Evolutionary conservation across 202 grass and related monocot genomes (phyloP), one percentile per base, ranked within the genome.

Genomic region (Panicum virgatum): DNA sequence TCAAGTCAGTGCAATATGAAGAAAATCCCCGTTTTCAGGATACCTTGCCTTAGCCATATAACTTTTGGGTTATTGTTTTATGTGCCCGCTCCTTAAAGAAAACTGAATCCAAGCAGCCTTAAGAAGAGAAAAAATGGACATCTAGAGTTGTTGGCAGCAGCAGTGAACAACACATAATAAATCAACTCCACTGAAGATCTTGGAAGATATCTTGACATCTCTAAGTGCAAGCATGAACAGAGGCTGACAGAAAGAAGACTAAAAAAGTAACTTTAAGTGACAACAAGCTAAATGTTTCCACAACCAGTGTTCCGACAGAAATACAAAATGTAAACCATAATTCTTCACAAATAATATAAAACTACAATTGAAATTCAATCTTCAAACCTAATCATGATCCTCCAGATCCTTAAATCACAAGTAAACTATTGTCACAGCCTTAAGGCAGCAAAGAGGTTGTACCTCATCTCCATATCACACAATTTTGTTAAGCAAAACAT

Each of bases 371-470:
- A 78, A 85, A 34, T 40, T 71, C 19, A 69, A 77, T 69, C 20
- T 58, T 83, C 48, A 83, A 84, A 52, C 0, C 5, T 63, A 77
- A 62, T 72, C 63, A 77, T 59, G 50, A 69, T 61, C 3, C 4
- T 76, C 62, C 39, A 30, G n/a, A 62, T 42, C 34, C n/a, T 85
- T 16, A 69, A 78, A 71, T 51, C 75, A 63, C 22, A 70, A 48
- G 45, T 65, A 63, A 44, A 66, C 42, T 65, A 75, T 30, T 23
- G 48, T 0, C 45, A 65, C 7, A 9, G 51, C 29, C 19, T 67
- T 32, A 46, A 62, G 22, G 16, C 3, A 51, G 61, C 42, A 79
- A 8, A 44, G 50, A 73, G 50, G 44, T 18, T 79, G 42, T 36
- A 42, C 56, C 39, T 3, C 11, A 14, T 50, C 29, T 38, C 18